Evolutionary conservation across 257 asterid genomes (phyloP), one percentile per base, ranked within the genome.

Genomic region (Primulina huaijiensis): DNA sequence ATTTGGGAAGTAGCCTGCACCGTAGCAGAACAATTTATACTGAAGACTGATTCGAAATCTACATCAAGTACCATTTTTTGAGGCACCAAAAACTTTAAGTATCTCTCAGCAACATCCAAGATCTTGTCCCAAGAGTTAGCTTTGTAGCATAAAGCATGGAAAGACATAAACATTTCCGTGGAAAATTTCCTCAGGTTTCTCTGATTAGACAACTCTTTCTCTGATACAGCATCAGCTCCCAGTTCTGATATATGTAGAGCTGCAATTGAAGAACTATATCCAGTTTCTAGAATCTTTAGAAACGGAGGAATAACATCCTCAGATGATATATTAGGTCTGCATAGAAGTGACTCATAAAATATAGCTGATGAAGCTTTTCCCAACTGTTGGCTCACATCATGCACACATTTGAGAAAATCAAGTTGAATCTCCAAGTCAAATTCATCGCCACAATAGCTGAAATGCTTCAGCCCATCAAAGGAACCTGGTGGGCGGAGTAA

Each of bases 1-100:
- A 93, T 80, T 83, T 93, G 99, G 74, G 91, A 86, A 76, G 89
- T 89, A 68, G 97, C 83, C 66, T 89, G 96, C 75, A 93, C 96
- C 64, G 84, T 68, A 53, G 89, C 80, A 58, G 87, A 79, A 83
- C 81, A 77, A 82, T 75, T 74, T 66, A 82, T 35, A 69, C 74
- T 82, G 76, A 81, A 77, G 61, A 61, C 63, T 30, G 84, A 77
- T 67, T 79, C 87, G 67, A 81, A 77, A 23, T 77, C 85, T 67
- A 78, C 74, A 16, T 78, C 76, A 66, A 82, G 89, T 68, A 56
- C 87, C 74, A 77, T 71, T 82, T 90, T 89, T 29, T 72, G 95
- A 76, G 99, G 97, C 76, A 88, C 96, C 62, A 93, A 82, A 79
- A 86, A 82, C 76, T 78, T 85, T 67, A 90, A 74, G 85, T 89